phyloP scores from a whole-genome alignment of 345 rosid genomes.

The Leavenworthia alabamica region DNA sequence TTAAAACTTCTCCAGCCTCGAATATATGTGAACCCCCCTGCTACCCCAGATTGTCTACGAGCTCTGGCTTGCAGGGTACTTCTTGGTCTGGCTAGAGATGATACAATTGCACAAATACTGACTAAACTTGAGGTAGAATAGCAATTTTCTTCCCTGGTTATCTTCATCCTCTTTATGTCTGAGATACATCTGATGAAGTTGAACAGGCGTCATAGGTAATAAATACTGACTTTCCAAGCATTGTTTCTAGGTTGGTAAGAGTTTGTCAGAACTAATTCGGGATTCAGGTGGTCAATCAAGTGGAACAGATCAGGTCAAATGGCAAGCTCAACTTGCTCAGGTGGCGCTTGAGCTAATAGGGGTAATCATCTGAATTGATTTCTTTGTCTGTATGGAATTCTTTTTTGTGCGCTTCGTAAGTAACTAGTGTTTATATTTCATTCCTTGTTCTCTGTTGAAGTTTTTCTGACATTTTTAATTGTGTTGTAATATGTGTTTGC shows the following conservation, averaged over 20 bases:
- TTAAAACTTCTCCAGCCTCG: constrained; percentile 94
- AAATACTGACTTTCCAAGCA: neutral
- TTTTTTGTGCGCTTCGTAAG: constrained; percentile 6
- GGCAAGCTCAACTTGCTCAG: constrained; percentile 95
- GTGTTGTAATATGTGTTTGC: constrained; percentile 27
- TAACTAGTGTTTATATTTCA: neutral
- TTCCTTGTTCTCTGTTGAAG: constrained; percentile 3
- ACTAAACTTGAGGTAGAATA: constrained; percentile 86
- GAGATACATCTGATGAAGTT: constrained; percentile 12
- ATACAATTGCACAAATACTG: constrained; percentile 92
- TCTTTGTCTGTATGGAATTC: neutral
- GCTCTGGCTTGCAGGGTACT: constrained; percentile 91
- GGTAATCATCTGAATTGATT: constrained; percentile 39
- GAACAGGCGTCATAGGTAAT: constrained; percentile 2
- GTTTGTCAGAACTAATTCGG: constrained; percentile 89
- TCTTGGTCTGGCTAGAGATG: constrained; percentile 98
- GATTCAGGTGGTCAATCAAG: constrained; percentile 74
- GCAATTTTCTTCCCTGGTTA: neutral
- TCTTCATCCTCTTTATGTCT: neutral
- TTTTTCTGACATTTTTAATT: neutral
- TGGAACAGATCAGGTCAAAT: constrained; percentile 82
- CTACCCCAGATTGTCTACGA: constrained; percentile 85
- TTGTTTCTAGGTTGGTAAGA: constrained; percentile 77
- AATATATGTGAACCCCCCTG: constrained; percentile 71
- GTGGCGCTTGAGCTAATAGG: constrained; percentile 92